Base-by-base conservation (phyloP, 2,329 filamentous ascomycete species). In the Aspergillus awamori region DNA sequence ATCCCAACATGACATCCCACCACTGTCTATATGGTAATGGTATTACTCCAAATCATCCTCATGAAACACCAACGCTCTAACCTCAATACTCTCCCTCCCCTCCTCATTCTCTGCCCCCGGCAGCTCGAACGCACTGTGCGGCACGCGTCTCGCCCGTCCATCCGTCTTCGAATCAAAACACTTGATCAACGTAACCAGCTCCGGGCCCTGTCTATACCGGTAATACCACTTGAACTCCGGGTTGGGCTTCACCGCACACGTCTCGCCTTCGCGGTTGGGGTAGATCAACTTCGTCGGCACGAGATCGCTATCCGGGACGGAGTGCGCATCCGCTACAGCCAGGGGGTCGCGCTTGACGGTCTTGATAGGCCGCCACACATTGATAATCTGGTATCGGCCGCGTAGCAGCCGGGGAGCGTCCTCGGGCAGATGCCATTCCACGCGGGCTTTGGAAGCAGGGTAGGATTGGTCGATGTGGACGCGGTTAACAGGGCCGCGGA, bases 131-230 rank as follows among this genome's bases (percentile, higher is more conserved):
- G 84, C 82, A 5, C 80, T 80, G 66, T 87, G 85, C n/a, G 84
- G 84, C 33, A 84, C 80, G 4, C 83, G 71, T 8, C 83, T 77
- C 5, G 84, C 82, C 26, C 82, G 72, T 0, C 83, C 84, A 69
- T 86, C 84, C 24, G 76, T 76, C 77, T 85, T 84, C 26, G 78
- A 84, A 71, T 88, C 86, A 68, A 83, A 88, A 67, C 84, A 87
- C 71, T 88, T 88, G 73, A 88, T 85, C 47, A 88, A 67, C 3
- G 85, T 77, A 3, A 84, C 82, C 74, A 88, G 80, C 3, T 82
- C 77, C 0, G 84, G 83, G 0, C 75, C 78, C 68, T 86, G 80
- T 1, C 77, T 78, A 52, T 77, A 78, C 62, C 83, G 78, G 70
- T 84, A 87, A 69, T 81, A 83, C 84, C 84, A 87, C 67, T 74